These are phyloP conservation scores for Globisporangium recalcitrans DNA, from an alignment of 352 stramenopile species.

Conservation along the genomic window DNA sequence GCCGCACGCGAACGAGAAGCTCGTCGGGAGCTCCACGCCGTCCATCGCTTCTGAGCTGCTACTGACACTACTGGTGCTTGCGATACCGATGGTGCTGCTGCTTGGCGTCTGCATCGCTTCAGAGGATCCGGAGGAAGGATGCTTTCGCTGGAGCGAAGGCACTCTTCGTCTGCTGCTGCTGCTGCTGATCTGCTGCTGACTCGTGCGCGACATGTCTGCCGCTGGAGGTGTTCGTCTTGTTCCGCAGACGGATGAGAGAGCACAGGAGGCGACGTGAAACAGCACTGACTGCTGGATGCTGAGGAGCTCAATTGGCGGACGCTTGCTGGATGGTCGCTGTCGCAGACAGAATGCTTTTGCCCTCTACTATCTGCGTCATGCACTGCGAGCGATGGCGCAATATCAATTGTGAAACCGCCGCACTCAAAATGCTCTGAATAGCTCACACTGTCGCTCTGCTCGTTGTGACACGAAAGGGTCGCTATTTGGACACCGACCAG, in stretches of 20 bases:
- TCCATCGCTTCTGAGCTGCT: background rate
- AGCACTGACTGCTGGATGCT: background rate
- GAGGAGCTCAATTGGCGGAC: background rate
- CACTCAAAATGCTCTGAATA: background rate
- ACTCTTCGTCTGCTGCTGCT: background rate
- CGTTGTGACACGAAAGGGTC: background rate
- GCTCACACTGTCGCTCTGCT: background rate
- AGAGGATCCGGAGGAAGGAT: background rate
- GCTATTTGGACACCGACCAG: background rate
- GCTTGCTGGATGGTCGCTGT: background rate
- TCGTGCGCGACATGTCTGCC: background rate
- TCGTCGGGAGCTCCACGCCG: slow-evolving; percentile 16
- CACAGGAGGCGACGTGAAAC: background rate
- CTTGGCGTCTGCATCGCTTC: background rate
- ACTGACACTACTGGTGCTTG: background rate
- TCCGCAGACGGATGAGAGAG: background rate
- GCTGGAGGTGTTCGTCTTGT: background rate
- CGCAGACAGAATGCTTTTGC: background rate
- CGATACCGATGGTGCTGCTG: background rate
- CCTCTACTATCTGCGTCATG: background rate
- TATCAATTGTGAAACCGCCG: background rate
- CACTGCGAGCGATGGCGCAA: background rate
- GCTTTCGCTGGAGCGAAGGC: background rate
- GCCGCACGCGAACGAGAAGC: slow-evolving; percentile 84
- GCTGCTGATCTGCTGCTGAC: background rate